phyloP scores from a whole-genome alignment of 495 filamentous ascomycete genomes.

The Eremomyces bilateralis region DNA sequence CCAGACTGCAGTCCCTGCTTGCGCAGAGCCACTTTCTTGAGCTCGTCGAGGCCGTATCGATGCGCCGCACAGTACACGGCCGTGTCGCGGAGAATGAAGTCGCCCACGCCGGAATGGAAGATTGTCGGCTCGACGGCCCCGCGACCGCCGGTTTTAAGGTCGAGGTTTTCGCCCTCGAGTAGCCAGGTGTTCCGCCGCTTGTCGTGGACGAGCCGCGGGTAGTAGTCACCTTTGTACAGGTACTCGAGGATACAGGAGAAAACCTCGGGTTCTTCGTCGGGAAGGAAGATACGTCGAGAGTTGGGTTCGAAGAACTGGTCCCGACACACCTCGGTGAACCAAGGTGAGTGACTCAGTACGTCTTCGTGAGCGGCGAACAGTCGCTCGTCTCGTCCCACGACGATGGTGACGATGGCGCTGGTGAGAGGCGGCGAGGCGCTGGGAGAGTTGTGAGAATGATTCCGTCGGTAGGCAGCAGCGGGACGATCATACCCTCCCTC shows the following conservation, averaged over 20 bases:
- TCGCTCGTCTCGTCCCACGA: constrained; percentile 58
- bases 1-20: constrained; percentile 82
- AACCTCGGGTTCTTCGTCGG: constrained; percentile 43
- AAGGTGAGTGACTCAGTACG: constrained; percentile 35
- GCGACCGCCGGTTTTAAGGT: constrained; percentile 2
- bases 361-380: constrained; percentile 57
- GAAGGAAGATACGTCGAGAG: constrained; percentile 32
- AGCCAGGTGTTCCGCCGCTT: constrained; percentile 20
- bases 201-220: constrained; percentile 24
- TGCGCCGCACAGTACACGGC: constrained; percentile 80
- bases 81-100: constrained; percentile 63
- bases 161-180: constrained; percentile 16
- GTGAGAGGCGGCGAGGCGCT: constrained; percentile 33
- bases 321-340: constrained; percentile 30
- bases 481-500: constrained; percentile 23
- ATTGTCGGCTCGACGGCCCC: constrained; percentile 36
- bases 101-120: constrained; percentile 40
- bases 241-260: constrained; percentile 48
- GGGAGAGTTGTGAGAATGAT: constrained; percentile 2
- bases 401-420: constrained; percentile 64
- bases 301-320: constrained; percentile 34
- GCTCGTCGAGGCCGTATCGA: constrained; percentile 59
- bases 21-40: constrained; percentile 63
- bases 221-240: constrained; percentile 53
- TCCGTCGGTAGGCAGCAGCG: background rate